Conservation (phyloP, 805 yeast genomes). For the Diddensiella caesifluorescens region DNA sequence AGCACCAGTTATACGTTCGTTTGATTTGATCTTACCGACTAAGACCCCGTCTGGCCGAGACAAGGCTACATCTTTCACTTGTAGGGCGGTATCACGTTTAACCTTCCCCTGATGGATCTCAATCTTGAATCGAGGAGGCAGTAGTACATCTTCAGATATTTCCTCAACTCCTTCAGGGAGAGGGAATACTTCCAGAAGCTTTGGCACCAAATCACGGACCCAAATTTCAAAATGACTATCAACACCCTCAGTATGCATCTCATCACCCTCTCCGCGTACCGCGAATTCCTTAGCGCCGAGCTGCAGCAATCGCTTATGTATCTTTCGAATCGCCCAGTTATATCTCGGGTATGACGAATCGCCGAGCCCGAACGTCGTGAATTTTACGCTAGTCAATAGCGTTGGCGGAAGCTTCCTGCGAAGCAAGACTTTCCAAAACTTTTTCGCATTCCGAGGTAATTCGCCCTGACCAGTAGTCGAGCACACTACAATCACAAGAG, state of each 20-base stretch:
- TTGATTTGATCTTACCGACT: conserved; percentile 45
- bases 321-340: conserved; percentile 80
- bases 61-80: neutral
- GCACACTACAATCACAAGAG: conserved; percentile 53
- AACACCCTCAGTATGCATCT: conserved; percentile 60
- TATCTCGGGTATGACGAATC: conserved; percentile 87
- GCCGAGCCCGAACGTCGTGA: conserved; percentile 85
- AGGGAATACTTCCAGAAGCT: conserved; percentile 25
- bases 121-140: conserved; percentile 37
- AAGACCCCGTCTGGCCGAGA: conserved; percentile 11
- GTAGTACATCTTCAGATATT: conserved; percentile 34
- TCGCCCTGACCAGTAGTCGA: conserved; percentile 97
- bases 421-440: conserved; percentile 70
- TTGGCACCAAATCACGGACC: conserved; percentile 47
- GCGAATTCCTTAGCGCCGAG: conserved; percentile 74
- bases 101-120: conserved; percentile 28
- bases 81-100: conserved; percentile 28
- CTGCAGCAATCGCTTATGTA: conserved; percentile 73
- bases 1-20: conserved; percentile 56
- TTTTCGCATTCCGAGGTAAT: conserved; percentile 68
- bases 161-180: conserved; percentile 23
- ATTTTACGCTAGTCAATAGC: conserved; percentile 53
- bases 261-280: conserved; percentile 84
- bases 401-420: conserved; percentile 58
- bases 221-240: conserved; percentile 77